Conservation (phyloP, 352 stramenopile genomes). For the Peronosclerospora sorghi region DNA sequence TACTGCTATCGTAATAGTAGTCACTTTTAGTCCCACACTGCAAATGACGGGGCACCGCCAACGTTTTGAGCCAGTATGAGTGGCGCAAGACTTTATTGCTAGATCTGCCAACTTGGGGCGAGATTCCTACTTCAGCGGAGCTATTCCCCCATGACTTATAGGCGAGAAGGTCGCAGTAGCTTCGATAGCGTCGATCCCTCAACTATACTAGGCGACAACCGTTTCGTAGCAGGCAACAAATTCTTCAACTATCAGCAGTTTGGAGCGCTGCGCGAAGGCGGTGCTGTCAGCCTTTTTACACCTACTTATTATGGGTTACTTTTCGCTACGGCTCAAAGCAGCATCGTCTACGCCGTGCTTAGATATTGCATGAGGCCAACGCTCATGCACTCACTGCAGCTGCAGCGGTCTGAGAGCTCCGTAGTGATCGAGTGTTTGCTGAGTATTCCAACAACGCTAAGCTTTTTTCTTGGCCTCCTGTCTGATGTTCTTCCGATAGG, state of each 20-base stretch:
- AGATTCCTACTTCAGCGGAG: conserved; percentile 3
- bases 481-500: conserved; percentile 80
- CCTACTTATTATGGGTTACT: conserved; percentile 42
- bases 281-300: conserved; percentile 53
- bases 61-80: conserved; percentile 3
- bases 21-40: too few relatives aligned
- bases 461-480: conserved; percentile 77
- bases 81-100: conserved; percentile 3
- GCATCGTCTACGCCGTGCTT: conserved; percentile 50
- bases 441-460: conserved; percentile 82
- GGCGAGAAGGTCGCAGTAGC: conserved; percentile 13
- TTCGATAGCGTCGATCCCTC: conserved; percentile 22
- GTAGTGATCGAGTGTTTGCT: conserved; percentile 61
- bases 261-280: conserved; percentile 46
- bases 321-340: conserved; percentile 39
- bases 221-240: conserved; percentile 53
- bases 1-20: too few relatives aligned
- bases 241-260: conserved; percentile 74
- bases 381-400: conserved; percentile 52
- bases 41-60: background rate
- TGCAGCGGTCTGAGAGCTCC: conserved; percentile 38
- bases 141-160: conserved; percentile 15
- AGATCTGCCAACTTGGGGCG: conserved; percentile 22
- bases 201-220: conserved; percentile 30
- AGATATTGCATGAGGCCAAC: conserved; percentile 55